Percentiles rank a stretch among this genome's conserved stretches.
phyloP scores from a whole-genome alignment of 805 yeast genomes.

The Candida xiaguanensis region DNA sequence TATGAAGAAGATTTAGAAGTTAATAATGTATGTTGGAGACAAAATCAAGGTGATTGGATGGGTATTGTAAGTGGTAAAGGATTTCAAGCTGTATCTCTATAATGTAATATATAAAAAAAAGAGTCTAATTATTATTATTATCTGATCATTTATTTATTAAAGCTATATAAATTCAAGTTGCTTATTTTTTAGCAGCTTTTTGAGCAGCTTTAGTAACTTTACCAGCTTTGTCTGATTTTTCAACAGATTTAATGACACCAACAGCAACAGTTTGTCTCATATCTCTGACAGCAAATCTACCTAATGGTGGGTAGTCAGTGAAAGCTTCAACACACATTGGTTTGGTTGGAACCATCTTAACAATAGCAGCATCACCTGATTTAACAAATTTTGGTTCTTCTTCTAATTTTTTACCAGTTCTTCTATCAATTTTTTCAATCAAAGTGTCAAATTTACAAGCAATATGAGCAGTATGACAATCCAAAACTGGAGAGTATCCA shows the following conservation, averaged over 20 bases:
- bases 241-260: conserved; percentile 87
- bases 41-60: conserved; percentile 70
- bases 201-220: conserved; percentile 48
- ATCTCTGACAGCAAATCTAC: conserved; percentile 80
- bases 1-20: conserved; percentile 67
- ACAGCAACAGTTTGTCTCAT: conserved; percentile 99
- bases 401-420: conserved; percentile 42
- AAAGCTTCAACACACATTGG: conserved; percentile 44
- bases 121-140: too few species aligned
- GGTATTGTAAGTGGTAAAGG: conserved; percentile 71
- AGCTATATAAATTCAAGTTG: conserved; percentile 5
- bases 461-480: conserved; percentile 91
- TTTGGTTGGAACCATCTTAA: conserved; percentile 41
- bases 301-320: conserved; percentile 45
- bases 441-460: conserved; percentile 84
- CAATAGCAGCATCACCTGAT: conserved; percentile 39
- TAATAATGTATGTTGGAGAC: conserved; percentile 71
- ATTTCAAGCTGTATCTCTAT: conserved; percentile 55
- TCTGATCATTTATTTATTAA: not conserved
- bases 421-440: conserved; percentile 82
- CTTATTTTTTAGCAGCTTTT: conserved; percentile 46
- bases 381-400: conserved; percentile 32
- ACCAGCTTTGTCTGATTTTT: conserved; percentile 46
- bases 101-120: too few species aligned
- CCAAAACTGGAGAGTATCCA: conserved; percentile 89